Conservation (phyloP, 2,329 filamentous ascomycete genomes). For the Trichoderma sp. region DNA sequence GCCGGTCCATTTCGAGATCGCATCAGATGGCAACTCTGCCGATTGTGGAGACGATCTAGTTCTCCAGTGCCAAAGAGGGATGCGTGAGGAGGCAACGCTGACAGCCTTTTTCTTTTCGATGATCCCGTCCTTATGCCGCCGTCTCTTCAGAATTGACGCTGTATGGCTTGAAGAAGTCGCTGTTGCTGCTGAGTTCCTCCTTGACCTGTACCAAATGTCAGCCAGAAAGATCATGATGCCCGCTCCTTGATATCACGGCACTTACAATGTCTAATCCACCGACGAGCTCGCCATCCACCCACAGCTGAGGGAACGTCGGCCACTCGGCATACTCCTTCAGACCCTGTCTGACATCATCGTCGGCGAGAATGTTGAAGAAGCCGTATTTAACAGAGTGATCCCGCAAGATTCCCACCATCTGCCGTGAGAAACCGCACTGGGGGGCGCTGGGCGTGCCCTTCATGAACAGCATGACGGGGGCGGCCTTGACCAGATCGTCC, state of each 20-base stretch:
- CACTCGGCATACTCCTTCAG: conserved; percentile 98
- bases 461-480: conserved; percentile 98
- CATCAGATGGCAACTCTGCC: not conserved
- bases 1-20: not conserved
- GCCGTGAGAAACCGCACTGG: conserved; percentile 90
- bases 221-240: not conserved
- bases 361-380: conserved; percentile 98
- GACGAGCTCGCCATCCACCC: conserved; percentile 86
- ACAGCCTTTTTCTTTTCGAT: not conserved
- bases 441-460: conserved; percentile 88
- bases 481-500: conserved; percentile 85
- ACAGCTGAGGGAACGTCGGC: conserved; percentile 96
- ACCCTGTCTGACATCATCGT: conserved; percentile 95
- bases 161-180: conserved; percentile 79
- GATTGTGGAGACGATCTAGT: not conserved
- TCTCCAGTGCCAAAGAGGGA: not conserved
- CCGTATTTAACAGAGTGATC: conserved; percentile 94
- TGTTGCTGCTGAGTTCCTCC: conserved; percentile 84
- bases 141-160: conserved; percentile 53
- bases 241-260: conserved; percentile 29
- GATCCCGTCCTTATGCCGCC: conserved; percentile 38
- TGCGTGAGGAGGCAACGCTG: not conserved
- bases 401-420: conserved; percentile 81
- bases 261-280: conserved; percentile 95
- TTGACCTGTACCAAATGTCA: conserved; percentile 66